phyloP scores from a whole-genome alignment of 768 basidiomycete species.

The Panaeolus papilionaceus region DNA sequence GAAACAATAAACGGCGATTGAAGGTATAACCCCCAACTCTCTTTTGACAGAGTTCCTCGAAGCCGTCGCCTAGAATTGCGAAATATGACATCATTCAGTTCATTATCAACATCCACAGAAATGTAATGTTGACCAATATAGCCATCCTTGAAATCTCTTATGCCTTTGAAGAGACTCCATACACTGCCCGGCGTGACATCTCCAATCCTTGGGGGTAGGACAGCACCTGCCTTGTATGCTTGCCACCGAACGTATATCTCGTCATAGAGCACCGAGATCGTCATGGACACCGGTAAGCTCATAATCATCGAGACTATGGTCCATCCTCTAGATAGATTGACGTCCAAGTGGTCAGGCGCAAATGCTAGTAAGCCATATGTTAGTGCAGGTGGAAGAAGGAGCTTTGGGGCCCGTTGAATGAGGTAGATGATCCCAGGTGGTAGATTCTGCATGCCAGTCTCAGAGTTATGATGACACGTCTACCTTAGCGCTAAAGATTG shows the following conservation, averaged over 20 bases:
- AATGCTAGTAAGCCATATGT: slow-evolving; percentile 23
- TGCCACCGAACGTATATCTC: neutral
- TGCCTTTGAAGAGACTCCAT: neutral
- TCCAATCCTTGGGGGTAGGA: slow-evolving; percentile 6
- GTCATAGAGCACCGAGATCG: slow-evolving; percentile 18
- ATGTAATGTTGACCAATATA: slow-evolving; percentile 12
- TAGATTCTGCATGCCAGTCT: slow-evolving; percentile 21
- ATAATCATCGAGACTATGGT: slow-evolving; percentile 21
- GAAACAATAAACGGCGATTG: slow-evolving; percentile 31
- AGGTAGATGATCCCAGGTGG: slow-evolving; percentile 36
- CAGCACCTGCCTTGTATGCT: neutral
- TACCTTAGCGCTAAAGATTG: neutral
- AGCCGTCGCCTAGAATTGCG: slow-evolving; percentile 24
- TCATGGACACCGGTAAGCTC: slow-evolving; percentile 28
- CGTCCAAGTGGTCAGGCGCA: slow-evolving; percentile 8
- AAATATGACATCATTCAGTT: neutral
- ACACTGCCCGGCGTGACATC: slow-evolving; percentile 12
- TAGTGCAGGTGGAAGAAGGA: slow-evolving; percentile 30
- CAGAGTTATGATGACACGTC: neutral
- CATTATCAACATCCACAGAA: neutral
- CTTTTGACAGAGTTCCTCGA: slow-evolving; percentile 28
- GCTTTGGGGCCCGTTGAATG: slow-evolving; percentile 25
- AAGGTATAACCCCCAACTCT: slow-evolving; percentile 28
- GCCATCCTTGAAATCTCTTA: slow-evolving; percentile 8
- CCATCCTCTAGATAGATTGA: slow-evolving; percentile 20